A percentile compares a stretch with the other conserved stretches of the same genome.
phyloP scores from a whole-genome alignment of 495 filamentous ascomycete genomes.

The Rhypophila decipiens region DNA sequence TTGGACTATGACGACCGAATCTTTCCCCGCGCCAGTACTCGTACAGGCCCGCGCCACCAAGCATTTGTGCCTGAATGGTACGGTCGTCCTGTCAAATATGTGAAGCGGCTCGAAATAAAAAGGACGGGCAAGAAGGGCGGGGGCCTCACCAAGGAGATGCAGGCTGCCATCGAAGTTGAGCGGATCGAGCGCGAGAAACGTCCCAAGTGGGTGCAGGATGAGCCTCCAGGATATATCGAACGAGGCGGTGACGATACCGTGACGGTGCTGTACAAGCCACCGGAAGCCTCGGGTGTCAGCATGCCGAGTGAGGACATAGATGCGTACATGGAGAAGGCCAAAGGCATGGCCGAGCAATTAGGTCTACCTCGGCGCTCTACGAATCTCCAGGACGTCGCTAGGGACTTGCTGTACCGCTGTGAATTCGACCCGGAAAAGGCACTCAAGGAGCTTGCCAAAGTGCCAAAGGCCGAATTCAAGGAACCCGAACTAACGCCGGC shows the following conservation, averaged over 20 bases:
- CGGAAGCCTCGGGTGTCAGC: constrained; percentile 45
- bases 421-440: constrained; percentile 66
- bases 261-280: constrained; percentile 55
- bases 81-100: constrained; percentile 77
- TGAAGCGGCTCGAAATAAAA: constrained; percentile 81
- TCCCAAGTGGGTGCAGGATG: constrained; percentile 90
- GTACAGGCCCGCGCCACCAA: constrained; percentile 87
- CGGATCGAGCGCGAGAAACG: constrained; percentile 69
- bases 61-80: constrained; percentile 79
- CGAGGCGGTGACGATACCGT: constrained; percentile 71
- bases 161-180: constrained; percentile 74
- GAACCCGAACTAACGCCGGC: constrained; percentile 75
- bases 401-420: constrained; percentile 64
- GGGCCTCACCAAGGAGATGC: constrained; percentile 70
- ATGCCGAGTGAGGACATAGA: constrained; percentile 46
- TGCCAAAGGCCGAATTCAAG: constrained; percentile 69
- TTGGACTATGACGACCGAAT: constrained; percentile 97
- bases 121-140: constrained; percentile 58
- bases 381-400: constrained; percentile 82
- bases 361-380: constrained; percentile 65
- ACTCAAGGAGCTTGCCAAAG: constrained; percentile 60
- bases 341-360: constrained; percentile 51
- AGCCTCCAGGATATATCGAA: constrained; percentile 75
- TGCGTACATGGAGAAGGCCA: constrained; percentile 67
- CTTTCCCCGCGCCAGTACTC: constrained; percentile 90